Evolutionary conservation across 805 yeast species (phyloP).

Genomic region (Candida easanensis): DNA sequence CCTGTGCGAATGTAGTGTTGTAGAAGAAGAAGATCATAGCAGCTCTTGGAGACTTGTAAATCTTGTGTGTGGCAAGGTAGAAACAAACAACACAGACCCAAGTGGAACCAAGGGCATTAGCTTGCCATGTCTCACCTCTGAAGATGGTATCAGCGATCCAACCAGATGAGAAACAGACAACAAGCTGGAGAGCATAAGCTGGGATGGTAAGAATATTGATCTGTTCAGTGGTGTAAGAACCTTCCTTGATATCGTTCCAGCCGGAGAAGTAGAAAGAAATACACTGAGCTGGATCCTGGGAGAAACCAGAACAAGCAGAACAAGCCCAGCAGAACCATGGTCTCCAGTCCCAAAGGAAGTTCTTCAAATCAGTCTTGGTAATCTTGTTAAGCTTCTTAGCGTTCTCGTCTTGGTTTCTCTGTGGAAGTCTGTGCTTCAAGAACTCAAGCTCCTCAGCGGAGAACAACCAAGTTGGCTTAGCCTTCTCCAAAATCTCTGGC

Average conservation of each 20-base stretch:
- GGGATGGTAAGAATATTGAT: constrained; percentile 11
- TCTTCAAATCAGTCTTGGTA: constrained; percentile 6
- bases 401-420: constrained; percentile 8
- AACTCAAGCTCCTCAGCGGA: constrained; percentile 11
- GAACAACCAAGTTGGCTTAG: constrained; percentile 31
- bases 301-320: constrained; percentile 9
- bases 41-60: constrained; percentile 7
- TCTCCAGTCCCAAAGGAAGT: constrained; percentile 12
- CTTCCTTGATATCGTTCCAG: constrained; percentile 8
- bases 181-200: constrained; percentile 10
- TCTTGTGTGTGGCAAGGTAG: constrained; percentile 13
- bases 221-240: constrained; percentile 11
- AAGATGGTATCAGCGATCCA: constrained; percentile 16
- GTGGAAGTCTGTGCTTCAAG: constrained; percentile 12
- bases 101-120: constrained; percentile 5
- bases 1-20: constrained; percentile 14
- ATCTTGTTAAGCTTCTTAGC: constrained; percentile 1
- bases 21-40: constrained; percentile 14
- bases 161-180: constrained; percentile 8
- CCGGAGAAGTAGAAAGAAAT: constrained; percentile 14
- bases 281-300: constrained; percentile 11
- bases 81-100: constrained; percentile 11
- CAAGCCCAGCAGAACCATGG: constrained; percentile 11
- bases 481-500: constrained; percentile 28
- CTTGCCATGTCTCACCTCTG: constrained; percentile 15